Base-by-base conservation (phyloP, 352 stramenopile species). In the Phytophthora parvispora region DNA sequence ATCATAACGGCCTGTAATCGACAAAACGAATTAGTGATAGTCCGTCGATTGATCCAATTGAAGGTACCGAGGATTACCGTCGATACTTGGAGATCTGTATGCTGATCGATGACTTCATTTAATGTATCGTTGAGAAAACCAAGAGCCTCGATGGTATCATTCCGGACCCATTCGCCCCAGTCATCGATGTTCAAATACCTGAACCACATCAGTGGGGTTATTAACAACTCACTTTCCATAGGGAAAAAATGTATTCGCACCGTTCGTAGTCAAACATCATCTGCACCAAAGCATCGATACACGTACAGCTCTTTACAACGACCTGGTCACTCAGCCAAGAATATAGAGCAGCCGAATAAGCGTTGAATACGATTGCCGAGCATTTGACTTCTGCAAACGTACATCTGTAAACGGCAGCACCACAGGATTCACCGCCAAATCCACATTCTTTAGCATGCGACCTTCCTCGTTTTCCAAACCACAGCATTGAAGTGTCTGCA, bases 211-310 rank as follows among this genome's bases (percentile, higher is more conserved):
- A 8, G 5, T 28, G 9, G 42, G 1, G 20, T 47, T 18, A 49
- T 28, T 49, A 16, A 49, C 10, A 25, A 49, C 20, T 18, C 9
- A 49, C 8, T 48, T 49, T 20, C 20, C 42, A 28, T 18, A 49
- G n/a, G 27, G 9, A 10, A 24, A 27, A 28, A 28, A 28, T 28
- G 42, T 20, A 29, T 43, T 45, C 57, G 18, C 75, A 84, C 80
- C 71, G 70, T 51, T 93, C 87, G 42, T 93, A 95, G 59, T 93
- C 85, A 40, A 91, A 93, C 85, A 95, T 92, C 71, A 83, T 91
- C n/a, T 84, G 66, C 4, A 93, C 76, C 12, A 95, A 66, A 13
- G 64, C 59, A 43, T 92, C 81, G 25, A 95, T 75, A n/a, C 67
- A 75, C n/a, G 66, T 64, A 55, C 83, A 95, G 50, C 82, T 92